Conservation (phyloP, 129 eudicot species). For the Saussurea involucrata region DNA sequence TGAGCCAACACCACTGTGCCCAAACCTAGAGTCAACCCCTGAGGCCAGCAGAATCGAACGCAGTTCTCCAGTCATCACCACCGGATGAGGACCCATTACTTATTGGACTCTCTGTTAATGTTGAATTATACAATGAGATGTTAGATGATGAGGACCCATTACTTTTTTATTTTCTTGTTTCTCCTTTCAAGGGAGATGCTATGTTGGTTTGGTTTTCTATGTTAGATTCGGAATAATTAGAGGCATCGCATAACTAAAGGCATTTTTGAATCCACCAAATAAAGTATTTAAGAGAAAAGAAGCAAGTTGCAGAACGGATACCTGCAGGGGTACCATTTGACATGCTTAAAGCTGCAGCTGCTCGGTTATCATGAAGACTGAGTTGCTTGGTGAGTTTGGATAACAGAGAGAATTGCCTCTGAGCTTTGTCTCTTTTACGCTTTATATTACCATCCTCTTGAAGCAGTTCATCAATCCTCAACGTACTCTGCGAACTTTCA, state of each 20-base stretch:
- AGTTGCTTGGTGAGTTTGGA: constrained; percentile 82
- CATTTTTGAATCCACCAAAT: background rate
- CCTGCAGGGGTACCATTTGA: constrained; percentile 70
- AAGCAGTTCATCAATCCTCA: constrained; percentile 83
- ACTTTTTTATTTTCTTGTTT: no score
- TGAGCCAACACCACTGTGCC: constrained; percentile 52
- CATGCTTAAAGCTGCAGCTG: constrained; percentile 69
- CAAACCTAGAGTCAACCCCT: constrained; percentile 44
- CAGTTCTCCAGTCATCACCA: constrained; percentile 99
- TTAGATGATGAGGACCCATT: background rate
- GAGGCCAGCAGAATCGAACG: constrained; percentile 90
- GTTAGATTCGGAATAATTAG: background rate
- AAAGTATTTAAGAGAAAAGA: background rate
- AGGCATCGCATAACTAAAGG: background rate
- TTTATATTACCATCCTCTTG: constrained; percentile 91
- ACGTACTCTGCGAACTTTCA: constrained; percentile 74
- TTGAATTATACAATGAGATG: background rate
- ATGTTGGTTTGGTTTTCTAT: background rate
- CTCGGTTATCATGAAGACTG: constrained; percentile 87
- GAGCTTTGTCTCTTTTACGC: constrained; percentile 65
- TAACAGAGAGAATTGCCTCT: constrained; percentile 82
- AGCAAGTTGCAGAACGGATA: background rate
- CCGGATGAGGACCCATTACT: constrained; percentile 47
- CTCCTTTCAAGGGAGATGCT: background rate
- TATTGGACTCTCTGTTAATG: constrained; percentile 44